Evolutionary conservation across 1,284 basidiomycete genomes (phyloP).

Genomic region (Melampsora occidentalis): DNA sequence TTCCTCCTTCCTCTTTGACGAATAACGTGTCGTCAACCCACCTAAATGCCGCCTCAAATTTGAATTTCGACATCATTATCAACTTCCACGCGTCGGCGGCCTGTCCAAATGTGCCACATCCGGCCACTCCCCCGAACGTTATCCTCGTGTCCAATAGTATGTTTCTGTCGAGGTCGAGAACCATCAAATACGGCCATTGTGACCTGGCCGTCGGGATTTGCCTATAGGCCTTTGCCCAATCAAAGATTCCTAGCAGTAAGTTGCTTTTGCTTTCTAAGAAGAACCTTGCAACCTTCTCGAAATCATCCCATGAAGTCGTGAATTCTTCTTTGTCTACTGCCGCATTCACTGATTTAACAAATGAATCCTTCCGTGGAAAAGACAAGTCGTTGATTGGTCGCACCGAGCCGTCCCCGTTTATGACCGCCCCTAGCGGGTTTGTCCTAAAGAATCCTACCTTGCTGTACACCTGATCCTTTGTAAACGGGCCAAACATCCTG

Average conservation of each 20-base stretch:
- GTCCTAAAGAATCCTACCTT: too few species aligned
- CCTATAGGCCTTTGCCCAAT: slow-evolving; percentile 11
- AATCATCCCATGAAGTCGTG: too few species aligned
- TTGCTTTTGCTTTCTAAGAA: too few species aligned
- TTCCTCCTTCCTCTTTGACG: neutral
- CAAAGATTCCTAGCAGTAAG: too few species aligned
- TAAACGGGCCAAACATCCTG: too few species aligned
- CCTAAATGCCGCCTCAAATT: neutral
- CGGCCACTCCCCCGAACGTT: neutral
- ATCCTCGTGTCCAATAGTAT: neutral
- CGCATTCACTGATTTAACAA: neutral
- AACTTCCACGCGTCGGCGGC: slow-evolving; percentile 1
- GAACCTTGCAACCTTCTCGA: too few species aligned
- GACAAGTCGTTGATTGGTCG: slow-evolving; percentile 10
- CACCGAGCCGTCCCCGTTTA: slow-evolving; percentile 13
- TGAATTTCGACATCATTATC: neutral
- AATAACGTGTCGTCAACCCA: slow-evolving; percentile 20
- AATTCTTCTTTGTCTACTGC: neutral
- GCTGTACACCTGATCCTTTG: too few species aligned
- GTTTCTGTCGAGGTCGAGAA: neutral
- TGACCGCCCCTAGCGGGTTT: slow-evolving; percentile 8
- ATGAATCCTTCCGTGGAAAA: neutral
- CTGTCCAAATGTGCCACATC: slow-evolving; percentile 5
- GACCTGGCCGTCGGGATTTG: neutral
- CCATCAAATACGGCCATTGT: neutral